Evolutionary conservation across 2,329 filamentous ascomycete genomes (phyloP).

Genomic region (Colletotrichum salicis): DNA sequence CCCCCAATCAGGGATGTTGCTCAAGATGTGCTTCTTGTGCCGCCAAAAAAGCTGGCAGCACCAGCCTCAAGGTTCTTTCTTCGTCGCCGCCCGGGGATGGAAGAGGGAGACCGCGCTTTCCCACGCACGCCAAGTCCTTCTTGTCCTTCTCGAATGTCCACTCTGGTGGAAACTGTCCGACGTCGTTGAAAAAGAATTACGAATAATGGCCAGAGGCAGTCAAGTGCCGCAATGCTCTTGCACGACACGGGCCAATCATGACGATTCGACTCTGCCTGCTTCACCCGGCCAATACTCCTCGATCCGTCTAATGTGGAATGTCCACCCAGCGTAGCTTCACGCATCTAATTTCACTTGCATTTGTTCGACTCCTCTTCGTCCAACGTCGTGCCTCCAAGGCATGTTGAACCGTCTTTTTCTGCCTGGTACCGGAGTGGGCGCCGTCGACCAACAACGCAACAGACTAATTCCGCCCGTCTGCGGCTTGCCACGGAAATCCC

Average conservation of each 20-base stretch:
- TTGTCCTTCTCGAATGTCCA: slow-evolving; percentile 2
- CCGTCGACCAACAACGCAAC: too few relatives aligned
- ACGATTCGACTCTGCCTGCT: slow-evolving; percentile 26
- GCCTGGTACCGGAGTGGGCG: too few relatives aligned
- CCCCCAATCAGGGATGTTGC: not conserved
- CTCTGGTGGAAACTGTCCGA: slow-evolving; percentile 32
- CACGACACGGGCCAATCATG: slow-evolving; percentile 25
- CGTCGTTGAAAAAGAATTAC: slow-evolving; percentile 27
- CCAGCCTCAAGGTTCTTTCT: not conserved
- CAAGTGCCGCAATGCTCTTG: slow-evolving; percentile 8
- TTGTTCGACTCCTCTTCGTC: not conserved
- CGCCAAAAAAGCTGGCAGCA: not conserved
- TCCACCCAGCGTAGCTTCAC: not conserved
- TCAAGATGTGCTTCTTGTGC: not conserved
- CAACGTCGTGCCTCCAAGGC: not conserved
- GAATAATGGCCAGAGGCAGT: slow-evolving; percentile 31
- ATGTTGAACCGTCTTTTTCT: not conserved
- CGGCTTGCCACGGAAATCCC: too few relatives aligned
- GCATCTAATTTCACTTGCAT: slow-evolving; percentile 13
- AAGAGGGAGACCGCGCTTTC: not conserved
- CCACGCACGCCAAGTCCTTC: slow-evolving; percentile 13
- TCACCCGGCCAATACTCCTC: slow-evolving; percentile 16
- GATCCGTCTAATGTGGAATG: not conserved
- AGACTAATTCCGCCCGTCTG: too few relatives aligned
- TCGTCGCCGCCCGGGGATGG: not conserved